Percentiles rank a stretch among this genome's conserved stretches.
Evolutionary conservation across 768 basidiomycete species (phyloP).

Genomic region (Hericium alpestre): DNA sequence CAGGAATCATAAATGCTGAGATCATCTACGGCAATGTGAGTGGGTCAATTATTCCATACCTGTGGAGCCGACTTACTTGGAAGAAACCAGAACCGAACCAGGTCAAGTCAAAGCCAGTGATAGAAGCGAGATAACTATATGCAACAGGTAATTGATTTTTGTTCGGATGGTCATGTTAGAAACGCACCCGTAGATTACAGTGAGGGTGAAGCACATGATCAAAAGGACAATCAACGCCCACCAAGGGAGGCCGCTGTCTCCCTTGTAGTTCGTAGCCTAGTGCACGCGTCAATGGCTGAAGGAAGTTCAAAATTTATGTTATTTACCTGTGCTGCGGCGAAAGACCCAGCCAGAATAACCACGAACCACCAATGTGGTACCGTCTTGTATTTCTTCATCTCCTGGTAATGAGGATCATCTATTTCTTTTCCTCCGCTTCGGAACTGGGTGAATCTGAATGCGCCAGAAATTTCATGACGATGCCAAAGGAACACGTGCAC

Average conservation of each 20-base stretch:
- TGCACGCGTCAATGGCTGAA: background rate
- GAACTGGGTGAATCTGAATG: background rate
- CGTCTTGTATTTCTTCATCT: slow-evolving; percentile 14
- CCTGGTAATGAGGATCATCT: slow-evolving; percentile 13
- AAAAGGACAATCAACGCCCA: slow-evolving; percentile 18
- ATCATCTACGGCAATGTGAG: slow-evolving; percentile 17
- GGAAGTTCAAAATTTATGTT: too few species aligned
- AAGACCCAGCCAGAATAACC: slow-evolving; percentile 11
- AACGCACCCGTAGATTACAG: slow-evolving; percentile 12
- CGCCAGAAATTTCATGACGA: slow-evolving; percentile 18
- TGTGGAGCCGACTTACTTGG: background rate
- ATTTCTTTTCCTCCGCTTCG: background rate
- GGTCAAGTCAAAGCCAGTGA: slow-evolving; percentile 11
- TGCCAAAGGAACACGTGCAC: slow-evolving; percentile 28
- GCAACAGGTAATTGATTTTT: background rate
- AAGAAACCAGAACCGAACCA: slow-evolving; percentile 14
- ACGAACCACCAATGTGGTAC: slow-evolving; percentile 18
- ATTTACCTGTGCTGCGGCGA: slow-evolving; percentile 16
- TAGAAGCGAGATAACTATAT: slow-evolving; percentile 1
- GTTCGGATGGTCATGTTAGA: background rate
- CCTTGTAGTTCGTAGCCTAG: slow-evolving; percentile 18
- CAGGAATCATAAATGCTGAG: slow-evolving; percentile 21
- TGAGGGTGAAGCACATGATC: slow-evolving; percentile 19
- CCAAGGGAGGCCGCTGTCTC: slow-evolving; percentile 18
- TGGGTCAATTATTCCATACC: background rate